These are phyloP conservation scores for Erythrophleum fordii DNA, from an alignment of 306 rosid species.

Conservation along the genomic window DNA sequence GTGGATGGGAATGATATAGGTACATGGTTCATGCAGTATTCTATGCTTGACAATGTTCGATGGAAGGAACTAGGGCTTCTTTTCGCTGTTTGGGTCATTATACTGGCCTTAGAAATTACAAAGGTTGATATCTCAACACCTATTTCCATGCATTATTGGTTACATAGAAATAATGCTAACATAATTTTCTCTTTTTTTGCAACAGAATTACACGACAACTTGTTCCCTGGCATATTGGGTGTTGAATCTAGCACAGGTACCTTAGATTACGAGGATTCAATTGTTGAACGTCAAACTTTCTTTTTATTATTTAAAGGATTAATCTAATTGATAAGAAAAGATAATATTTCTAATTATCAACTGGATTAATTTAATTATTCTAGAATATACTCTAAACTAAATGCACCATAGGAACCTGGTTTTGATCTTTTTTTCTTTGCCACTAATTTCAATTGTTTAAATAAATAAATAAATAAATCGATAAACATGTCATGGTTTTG, in stretches of 20 bases:
- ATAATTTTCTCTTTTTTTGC: background rate
- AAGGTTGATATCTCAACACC: slow-evolving; percentile 27
- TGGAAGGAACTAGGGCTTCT: slow-evolving; percentile 72
- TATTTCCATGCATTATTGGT: background rate
- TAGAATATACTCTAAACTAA: too few species aligned
- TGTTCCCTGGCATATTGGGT: slow-evolving; percentile 65
- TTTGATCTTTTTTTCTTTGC: too few species aligned
- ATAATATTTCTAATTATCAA: too few species aligned
- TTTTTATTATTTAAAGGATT: too few species aligned
- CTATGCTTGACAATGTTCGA: slow-evolving; percentile 45
- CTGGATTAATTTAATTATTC: too few species aligned
- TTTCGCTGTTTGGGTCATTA: slow-evolving; percentile 59
- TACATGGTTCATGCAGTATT: slow-evolving; percentile 55
- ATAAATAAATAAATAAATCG: too few species aligned
- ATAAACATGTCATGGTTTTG: too few species aligned
- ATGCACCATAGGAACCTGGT: too few species aligned
- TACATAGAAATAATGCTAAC: background rate
- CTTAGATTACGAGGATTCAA: too few species aligned
- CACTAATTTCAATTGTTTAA: too few species aligned
- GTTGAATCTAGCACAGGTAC: slow-evolving; percentile 62
- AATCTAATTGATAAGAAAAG: too few species aligned
- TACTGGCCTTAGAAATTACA: slow-evolving; percentile 44
- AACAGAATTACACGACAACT: slow-evolving; percentile 55
- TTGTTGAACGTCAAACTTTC: too few species aligned
- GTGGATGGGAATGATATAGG: background rate